Base-by-base conservation (phyloP, 768 basidiomycete genomes). In the Mrakia blollopis region DNA sequence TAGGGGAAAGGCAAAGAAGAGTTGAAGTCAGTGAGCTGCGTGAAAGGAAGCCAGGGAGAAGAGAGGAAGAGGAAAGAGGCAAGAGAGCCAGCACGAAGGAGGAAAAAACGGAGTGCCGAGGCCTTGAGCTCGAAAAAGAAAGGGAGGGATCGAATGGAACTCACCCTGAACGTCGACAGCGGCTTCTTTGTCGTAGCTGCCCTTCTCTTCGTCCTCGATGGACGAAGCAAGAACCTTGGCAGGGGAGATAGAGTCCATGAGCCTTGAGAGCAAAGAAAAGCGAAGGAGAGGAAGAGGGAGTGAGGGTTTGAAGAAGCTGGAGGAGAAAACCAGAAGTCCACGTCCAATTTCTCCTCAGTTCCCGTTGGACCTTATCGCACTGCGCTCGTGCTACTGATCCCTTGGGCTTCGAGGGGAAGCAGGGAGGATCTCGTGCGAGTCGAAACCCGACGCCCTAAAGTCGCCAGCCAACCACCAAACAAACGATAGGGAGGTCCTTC, bases 121-220 rank as follows among this genome's bases (percentile, higher is more conserved):
- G 65, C 25, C 65, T 39, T 23, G 35, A 37, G 37, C 65, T 39
- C 39, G 65, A 23, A 32, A 63, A 63, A 25, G 23, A 23, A 13
- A n/a, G 18, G 28, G 69, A 71, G 28, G 25, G 69, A 71, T 44
- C 68, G 37, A 41, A 14, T 4, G 47, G 39, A 7, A 28, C 50
- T 71, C 69, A 71, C 50, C 69, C 69, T 71, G 39, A 9, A 68
- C 65, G 21, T 68, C 65, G 37, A 68, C 65, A 25, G 18, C 39
- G 6, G 39, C 65, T 18, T 39, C 37, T 0, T 39, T 32, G 23
- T 65, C 65, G 35, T 39, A 35, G 28, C 32, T 35, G 16, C 3
- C 39, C 65, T 68, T 68, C 65, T 68, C 65, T 14, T 47, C 41
- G 28, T 71, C 69, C 23, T 50, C 47, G 18, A 50, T 50, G 47